Base-by-base conservation (phyloP, 108 stramenopile species). In the Stephanodiscus minutulus region DNA sequence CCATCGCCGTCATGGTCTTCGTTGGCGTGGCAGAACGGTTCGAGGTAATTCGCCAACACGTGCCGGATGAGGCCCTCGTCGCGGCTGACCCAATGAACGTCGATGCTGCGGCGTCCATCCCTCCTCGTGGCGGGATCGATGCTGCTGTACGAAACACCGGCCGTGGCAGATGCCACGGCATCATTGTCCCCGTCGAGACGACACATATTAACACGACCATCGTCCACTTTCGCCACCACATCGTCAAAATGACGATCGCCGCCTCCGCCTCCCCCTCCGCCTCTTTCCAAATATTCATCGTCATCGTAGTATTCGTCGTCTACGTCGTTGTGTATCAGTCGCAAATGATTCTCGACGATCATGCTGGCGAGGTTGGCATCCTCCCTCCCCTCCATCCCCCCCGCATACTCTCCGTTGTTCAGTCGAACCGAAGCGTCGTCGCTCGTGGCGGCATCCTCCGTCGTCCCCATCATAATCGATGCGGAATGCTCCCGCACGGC, bases 51-150 rank as follows among this genome's bases (percentile, higher is more conserved):
- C 56, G 48, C 31, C 58, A 70, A 25, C 6, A 73, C 52, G n/a
- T 67, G 56, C n/a, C 18, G 36, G 35, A 73, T 66, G 1, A 73
- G 72, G 29, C 72, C 72, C 25, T 73, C 72, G 39, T 73, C 72
- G 56, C 72, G 72, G 56, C 66, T 62, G 21, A 73, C 57, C 72
- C 72, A 73, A 60, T 73, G 72, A 10, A 73, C 54, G 43, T 57
- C 53, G 7, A 73, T 48, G 18, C 29, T 39, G 39, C 39, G 39
- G 39, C 0, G 39, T 3, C 10, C 7, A 39, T 39, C 11, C 39
- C 11, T 39, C 39, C 11, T 39, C 39, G 7, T 11, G 39, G 39
- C 8, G 7, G 39, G 11, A 39, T 7, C 11, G 8, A 39, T 39
- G 39, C 39, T 7, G 11, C 39, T 39, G 39, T 39, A 39, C 33